phyloP scores from a whole-genome alignment of 371 early-diverging fungal species.

The Apophysomyces elegans region DNA sequence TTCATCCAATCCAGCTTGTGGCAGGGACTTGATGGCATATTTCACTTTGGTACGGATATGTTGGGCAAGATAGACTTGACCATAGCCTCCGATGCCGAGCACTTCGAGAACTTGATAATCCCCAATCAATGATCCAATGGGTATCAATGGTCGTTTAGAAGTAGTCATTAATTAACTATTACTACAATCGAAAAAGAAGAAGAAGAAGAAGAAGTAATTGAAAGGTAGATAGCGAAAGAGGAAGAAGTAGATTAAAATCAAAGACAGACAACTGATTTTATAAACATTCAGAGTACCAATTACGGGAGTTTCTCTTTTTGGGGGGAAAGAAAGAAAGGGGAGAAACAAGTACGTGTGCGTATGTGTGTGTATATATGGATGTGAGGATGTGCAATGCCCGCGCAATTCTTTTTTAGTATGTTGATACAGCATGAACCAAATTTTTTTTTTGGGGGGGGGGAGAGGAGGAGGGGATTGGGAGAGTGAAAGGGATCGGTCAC shows the following conservation, averaged over 20 bases:
- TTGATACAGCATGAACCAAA: too few relatives aligned
- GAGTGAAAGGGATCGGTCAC: too few relatives aligned
- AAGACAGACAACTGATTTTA: neutral
- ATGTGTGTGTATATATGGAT: neutral
- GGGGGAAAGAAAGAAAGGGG: neutral
- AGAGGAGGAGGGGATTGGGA: too few relatives aligned
- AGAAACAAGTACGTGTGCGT: neutral
- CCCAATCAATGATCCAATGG: constrained; percentile 40
- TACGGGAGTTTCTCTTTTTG: neutral
- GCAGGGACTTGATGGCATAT: constrained; percentile 72
- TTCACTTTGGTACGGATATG: constrained; percentile 37
- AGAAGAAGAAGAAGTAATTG: neutral
- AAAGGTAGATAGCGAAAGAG: neutral
- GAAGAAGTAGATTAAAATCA: neutral
- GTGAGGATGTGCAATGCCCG: neutral
- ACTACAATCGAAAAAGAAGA: neutral
- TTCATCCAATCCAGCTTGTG: constrained; percentile 50
- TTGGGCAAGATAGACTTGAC: constrained; percentile 68
- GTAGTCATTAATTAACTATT: constrained; percentile 7
- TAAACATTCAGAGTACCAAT: neutral
- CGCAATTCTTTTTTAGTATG: neutral
- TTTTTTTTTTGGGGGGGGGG: too few relatives aligned
- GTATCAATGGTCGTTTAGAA: constrained; percentile 17
- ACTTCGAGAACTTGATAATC: constrained; percentile 46
- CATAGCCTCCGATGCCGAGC: constrained; percentile 75